Evolutionary conservation across 306 rosid genomes (phyloP), one percentile per base, ranked within the genome.

Genomic region (Malus domestica): DNA sequence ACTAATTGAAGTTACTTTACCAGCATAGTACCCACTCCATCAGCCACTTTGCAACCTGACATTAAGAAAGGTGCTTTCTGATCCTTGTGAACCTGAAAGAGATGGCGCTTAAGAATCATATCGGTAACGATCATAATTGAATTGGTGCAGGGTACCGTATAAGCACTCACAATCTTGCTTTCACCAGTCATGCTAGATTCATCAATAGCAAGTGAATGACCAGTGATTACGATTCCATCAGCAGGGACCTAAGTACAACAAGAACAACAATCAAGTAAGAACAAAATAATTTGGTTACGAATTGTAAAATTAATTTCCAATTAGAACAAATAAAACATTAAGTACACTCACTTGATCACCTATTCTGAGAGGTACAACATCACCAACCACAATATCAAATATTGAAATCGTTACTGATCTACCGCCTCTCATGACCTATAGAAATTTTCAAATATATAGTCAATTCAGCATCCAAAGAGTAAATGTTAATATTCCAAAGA

Each of bases 101-200:
- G 52, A 84, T 76, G 49, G 73, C 46, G 77, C 80, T 76, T 85
- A 66, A 80, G 80, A 84, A 80, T 71, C 78, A 81, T 54, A 71
- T 72, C 58, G 64, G 72, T 23, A 74, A 79, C 35, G 45, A 72
- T 68, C 70, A 70, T 46, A 66, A 80, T 57, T 61, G 76, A 22
- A 75, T 7, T 20, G 59, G 54, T 38, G 44, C 38, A 72, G 75
- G 79, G 84, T 25, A n/a, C 40, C 6, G 22, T 76, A 62, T 22
- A 75, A 76, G 62, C 20, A 78, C 98, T 81, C 80, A 95, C 99
- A 77, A 83, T 90, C 86, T 95, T 95, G 97, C 99, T 92, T 89
- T 95, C 99, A 23, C 99, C 99, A 10, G 99, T 95, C 99, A 95
- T 95, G 86, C 99, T 95, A 71, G 99, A 95, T 82, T 95, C 99